Evolutionary conservation across 495 filamentous ascomycete genomes (phyloP), one percentile per base, ranked within the genome.

Genomic region (Neurospora sp.): DNA sequence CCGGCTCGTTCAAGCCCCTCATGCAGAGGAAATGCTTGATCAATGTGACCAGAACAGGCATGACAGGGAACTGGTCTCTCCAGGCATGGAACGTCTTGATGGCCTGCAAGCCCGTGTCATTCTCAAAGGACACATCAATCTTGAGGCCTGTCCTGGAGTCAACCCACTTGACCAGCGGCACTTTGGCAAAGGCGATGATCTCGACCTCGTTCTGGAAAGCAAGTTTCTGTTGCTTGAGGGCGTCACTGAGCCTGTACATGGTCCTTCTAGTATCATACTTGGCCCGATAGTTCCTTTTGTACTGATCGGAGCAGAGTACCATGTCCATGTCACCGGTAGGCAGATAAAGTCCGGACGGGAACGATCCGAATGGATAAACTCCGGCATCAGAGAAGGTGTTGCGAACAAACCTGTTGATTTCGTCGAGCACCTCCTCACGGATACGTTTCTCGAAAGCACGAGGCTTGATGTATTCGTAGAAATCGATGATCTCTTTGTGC

Each of bases 121-220:
- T 98, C 82, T 99, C 96, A 78, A 99, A 97, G 1, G 95, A 98
- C 49, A 98, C 83, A 79, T 99, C 96, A 27, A 98, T 90, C 49
- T 89, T 90, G 60, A 99, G 84, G 9, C 88, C 87, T 3, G 94
- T 97, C 66, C 84, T 71, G 62, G 80, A 83, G 74, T 98, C 95
- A 40, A 92, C 82, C 76, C 91, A 98, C 78, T 99, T 99, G 79
- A 98, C 84, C n/a, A 99, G 89, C 0, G 96, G 96, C 5, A 99
- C 96, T 78, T 91, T 93, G 12, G 96, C 96, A 72, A 85, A 83
- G 0, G 85, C 70, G 69, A 99, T 93, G 27, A 91, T 82, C 75
- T 92, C 87, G 16, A 92, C 81, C 2, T 88, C 84, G 27, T 86
- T 81, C 5, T 81, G 76, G 4, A 85, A 80, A 5, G 89, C 84